These are phyloP conservation scores for Candida piceae DNA, from an alignment of 805 yeast species.

Conservation along the genomic window DNA sequence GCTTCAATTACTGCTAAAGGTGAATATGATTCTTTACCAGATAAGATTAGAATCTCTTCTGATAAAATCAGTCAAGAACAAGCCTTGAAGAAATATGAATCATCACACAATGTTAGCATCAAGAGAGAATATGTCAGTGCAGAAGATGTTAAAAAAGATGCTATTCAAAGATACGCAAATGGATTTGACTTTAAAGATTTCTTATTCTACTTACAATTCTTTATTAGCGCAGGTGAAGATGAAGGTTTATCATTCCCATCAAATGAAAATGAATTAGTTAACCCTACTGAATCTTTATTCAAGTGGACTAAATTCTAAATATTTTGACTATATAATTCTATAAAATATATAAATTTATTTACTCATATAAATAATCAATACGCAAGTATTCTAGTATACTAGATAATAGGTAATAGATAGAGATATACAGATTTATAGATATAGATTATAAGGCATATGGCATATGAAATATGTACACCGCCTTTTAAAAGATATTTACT, in stretches of 20 bases:
- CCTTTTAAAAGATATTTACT: too few relatives aligned
- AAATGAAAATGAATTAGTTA: conserved; percentile 38
- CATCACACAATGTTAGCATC: conserved; percentile 31
- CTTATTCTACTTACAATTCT: conserved; percentile 32
- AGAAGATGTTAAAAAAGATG: conserved; percentile 30
- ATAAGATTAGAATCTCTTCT: conserved; percentile 38
- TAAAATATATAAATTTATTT: too few relatives aligned
- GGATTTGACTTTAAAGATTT: conserved; percentile 33
- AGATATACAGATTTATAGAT: too few relatives aligned
- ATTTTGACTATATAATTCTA: too few relatives aligned
- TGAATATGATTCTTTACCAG: conserved; percentile 37
- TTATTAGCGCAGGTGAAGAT: conserved; percentile 37
- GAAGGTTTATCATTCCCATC: conserved; percentile 31
- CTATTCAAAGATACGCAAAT: conserved; percentile 23
- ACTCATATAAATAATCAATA: too few relatives aligned
- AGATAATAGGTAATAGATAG: too few relatives aligned
- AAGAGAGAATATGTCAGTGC: conserved; percentile 28
- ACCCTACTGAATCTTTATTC: conserved; percentile 41
- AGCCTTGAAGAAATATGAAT: conserved; percentile 36
- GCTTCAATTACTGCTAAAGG: conserved; percentile 35
- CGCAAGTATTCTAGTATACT: too few relatives aligned
- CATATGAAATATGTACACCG: too few relatives aligned
- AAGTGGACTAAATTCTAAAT: conserved; percentile 34
- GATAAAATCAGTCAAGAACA: conserved; percentile 36
- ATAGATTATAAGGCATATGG: too few relatives aligned